Evolutionary conservation across 176 grass and related monocot genomes (phyloP).

Genomic region (Guadua angustifolia): DNA sequence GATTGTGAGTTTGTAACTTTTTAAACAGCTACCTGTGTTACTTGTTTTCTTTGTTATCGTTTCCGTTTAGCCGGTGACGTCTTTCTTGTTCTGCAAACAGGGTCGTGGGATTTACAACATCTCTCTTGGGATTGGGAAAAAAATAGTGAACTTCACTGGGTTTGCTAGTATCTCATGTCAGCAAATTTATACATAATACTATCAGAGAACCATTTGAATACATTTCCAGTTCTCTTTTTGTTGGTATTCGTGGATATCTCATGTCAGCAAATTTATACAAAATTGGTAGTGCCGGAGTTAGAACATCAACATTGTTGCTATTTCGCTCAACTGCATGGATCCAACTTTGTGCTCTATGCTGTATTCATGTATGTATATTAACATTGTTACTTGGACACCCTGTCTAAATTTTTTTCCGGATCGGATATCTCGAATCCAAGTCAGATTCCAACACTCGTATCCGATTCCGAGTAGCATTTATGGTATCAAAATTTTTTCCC

Average conservation of each 20-base stretch:
- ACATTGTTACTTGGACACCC: too few relatives aligned
- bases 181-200: too few relatives aligned
- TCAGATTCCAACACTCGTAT: too few relatives aligned
- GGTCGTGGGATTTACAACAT: conserved; percentile 63
- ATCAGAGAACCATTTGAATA: conserved; percentile 2
- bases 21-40: background rate
- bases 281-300: too few relatives aligned
- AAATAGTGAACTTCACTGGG: conserved; percentile 43
- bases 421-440: too few relatives aligned
- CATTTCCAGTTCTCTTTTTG: background rate
- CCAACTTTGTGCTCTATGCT: background rate
- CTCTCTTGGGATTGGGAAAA: conserved; percentile 62
- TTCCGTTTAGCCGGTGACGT: background rate
- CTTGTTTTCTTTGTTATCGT: background rate
- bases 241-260: conserved; percentile 23
- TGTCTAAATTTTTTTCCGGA: too few relatives aligned
- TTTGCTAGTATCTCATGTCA: background rate
- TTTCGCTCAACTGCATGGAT: conserved; percentile 2
- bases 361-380: background rate
- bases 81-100: conserved; percentile 38
- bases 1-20: conserved; percentile 41
- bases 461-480: too few relatives aligned
- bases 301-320: background rate
- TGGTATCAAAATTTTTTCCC: too few relatives aligned
- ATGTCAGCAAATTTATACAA: background rate